These are phyloP conservation scores for Musa balbisiana DNA, from an alignment of 202 grass and related monocot genomes.

Conservation along the genomic window DNA sequence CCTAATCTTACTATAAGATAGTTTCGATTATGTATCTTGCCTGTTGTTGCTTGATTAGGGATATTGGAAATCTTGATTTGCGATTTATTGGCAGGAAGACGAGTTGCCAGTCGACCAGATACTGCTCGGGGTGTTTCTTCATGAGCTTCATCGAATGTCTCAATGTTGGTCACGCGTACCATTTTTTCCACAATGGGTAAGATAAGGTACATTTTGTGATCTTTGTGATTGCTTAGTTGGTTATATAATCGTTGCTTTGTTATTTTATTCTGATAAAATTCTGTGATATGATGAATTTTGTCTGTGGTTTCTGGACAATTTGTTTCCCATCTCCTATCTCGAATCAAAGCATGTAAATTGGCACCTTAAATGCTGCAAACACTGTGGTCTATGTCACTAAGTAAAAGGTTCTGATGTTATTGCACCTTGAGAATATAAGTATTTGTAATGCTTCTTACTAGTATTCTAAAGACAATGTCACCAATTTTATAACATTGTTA, in stretches of 20 bases:
- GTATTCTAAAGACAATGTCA: no score
- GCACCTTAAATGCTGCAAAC: no score
- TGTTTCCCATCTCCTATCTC: neutral
- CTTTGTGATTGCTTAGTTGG: neutral
- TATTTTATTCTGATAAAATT: neutral
- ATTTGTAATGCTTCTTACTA: no score
- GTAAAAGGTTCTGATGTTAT: no score
- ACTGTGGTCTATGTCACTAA: no score
- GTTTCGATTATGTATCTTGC: neutral
- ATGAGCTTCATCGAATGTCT: slow-evolving; percentile 61
- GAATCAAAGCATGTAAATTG: neutral
- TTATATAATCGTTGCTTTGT: neutral
- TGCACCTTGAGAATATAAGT: no score
- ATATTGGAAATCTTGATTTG: neutral
- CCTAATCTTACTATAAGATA: neutral
- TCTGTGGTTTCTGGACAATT: neutral
- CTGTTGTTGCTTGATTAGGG: neutral
- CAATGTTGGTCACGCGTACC: slow-evolving; percentile 72
- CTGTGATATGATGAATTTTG: neutral
- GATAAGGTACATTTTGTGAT: slow-evolving; percentile 51
- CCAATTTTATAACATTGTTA: no score
- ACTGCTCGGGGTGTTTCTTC: slow-evolving; percentile 70
- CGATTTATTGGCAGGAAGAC: slow-evolving; percentile 45
- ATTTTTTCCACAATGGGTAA: slow-evolving; percentile 79
- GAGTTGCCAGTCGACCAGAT: slow-evolving; percentile 41